A percentile compares a stretch with the other conserved stretches of the same genome.
Evolutionary conservation across 495 filamentous ascomycete genomes (phyloP).

Genomic region (Xylaria palmicola): DNA sequence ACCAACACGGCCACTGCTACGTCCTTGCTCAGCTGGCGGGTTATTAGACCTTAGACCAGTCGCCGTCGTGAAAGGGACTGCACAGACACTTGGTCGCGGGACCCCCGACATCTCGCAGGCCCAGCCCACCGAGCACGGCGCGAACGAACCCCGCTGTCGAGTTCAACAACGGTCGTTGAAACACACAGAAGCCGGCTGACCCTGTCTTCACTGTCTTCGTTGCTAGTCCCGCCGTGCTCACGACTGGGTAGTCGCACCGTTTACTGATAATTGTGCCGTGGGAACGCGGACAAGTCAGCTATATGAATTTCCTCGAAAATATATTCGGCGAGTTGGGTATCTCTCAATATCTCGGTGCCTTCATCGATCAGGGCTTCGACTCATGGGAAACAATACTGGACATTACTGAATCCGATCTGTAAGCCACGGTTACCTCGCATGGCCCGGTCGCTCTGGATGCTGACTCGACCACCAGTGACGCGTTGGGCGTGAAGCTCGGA

Average conservation of each 20-base stretch:
- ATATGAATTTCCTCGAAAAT: conserved; percentile 48
- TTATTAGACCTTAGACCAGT: conserved; percentile 37
- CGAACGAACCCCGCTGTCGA: not conserved
- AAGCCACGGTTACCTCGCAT: conserved; percentile 29
- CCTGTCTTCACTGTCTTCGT: not conserved
- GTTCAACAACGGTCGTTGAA: not conserved
- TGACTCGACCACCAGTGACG: conserved; percentile 48
- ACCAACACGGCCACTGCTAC: conserved; percentile 19
- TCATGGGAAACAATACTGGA: conserved; percentile 77
- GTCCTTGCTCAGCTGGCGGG: conserved; percentile 20
- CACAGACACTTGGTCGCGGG: too few relatives aligned
- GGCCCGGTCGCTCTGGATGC: not conserved
- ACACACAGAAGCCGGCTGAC: not conserved
- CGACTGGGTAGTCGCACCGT: conserved; percentile 8
- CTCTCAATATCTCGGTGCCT: conserved; percentile 65
- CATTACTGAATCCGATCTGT: conserved; percentile 79
- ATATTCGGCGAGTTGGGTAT: conserved; percentile 71
- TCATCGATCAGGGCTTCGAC: conserved; percentile 75
- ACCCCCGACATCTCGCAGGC: not conserved
- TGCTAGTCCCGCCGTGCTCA: not conserved
- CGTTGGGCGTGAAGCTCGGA: conserved; percentile 70
- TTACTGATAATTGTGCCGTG: conserved; percentile 25
- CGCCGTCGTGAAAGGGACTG: conserved; percentile 13
- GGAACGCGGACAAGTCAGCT: conserved; percentile 30
- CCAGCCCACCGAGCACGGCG: not conserved